Evolutionary conservation across 257 asterid genomes (phyloP).

Genomic region (Solanum dulcamara): DNA sequence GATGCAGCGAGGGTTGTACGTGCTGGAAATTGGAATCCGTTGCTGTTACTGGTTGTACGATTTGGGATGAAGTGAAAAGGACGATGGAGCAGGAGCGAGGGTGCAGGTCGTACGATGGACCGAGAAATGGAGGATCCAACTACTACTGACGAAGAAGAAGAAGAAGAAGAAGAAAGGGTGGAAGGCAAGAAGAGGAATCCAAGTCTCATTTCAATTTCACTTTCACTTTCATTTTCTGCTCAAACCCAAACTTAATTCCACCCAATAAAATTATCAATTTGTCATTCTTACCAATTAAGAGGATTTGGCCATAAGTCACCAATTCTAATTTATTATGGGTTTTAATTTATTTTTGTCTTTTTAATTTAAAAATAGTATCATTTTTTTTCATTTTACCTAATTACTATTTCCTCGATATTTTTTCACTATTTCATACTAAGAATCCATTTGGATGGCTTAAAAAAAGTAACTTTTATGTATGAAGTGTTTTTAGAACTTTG

Average conservation of each 20-base stretch:
- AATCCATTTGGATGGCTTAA: too few species aligned
- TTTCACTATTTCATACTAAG: not conserved
- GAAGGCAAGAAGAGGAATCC: slow-evolving; percentile 5
- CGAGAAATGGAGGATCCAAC: slow-evolving; percentile 22
- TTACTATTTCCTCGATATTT: not conserved
- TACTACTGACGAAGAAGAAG: not conserved
- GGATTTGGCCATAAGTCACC: too few species aligned
- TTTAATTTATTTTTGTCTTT: too few species aligned
- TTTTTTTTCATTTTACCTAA: too few species aligned
- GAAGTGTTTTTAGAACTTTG: too few species aligned
- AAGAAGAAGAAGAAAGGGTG: not conserved
- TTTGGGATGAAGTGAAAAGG: slow-evolving; percentile 1
- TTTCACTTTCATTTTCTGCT: not conserved
- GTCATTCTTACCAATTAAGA: not conserved
- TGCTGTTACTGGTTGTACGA: slow-evolving; percentile 3
- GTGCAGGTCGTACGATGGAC: slow-evolving; percentile 14
- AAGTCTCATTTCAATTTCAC: slow-evolving; percentile 11
- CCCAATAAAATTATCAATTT: not conserved
- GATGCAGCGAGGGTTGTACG: slow-evolving; percentile 16
- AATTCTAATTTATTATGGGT: too few species aligned
- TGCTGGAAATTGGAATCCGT: not conserved
- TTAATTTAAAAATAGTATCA: too few species aligned
- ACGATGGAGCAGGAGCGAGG: slow-evolving; percentile 16
- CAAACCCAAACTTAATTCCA: not conserved
- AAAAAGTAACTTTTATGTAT: too few species aligned